Evolutionary conservation across 176 grass and related monocot species (phyloP).

Genomic region (Urochloa ruziziensis): DNA sequence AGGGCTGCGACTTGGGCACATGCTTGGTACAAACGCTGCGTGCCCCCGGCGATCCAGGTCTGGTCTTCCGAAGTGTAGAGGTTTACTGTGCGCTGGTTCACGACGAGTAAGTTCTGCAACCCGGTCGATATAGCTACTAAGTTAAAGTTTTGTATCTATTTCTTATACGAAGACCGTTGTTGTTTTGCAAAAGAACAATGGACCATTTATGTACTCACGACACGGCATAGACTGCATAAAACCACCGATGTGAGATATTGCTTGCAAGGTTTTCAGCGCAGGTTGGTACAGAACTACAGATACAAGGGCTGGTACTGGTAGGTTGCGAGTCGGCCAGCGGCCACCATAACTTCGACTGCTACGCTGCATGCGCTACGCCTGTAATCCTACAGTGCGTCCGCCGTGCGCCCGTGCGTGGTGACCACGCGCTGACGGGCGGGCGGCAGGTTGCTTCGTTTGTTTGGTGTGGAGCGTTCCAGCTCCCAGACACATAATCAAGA

Average conservation of each 20-base stretch:
- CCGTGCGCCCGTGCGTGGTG: not conserved
- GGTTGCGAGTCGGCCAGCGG: not conserved
- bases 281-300: not conserved
- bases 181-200: too few species aligned
- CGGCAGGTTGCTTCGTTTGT: not conserved
- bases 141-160: too few species aligned
- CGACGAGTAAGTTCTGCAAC: too few species aligned
- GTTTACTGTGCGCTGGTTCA: too few species aligned
- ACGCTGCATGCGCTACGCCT: not conserved
- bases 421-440: not conserved
- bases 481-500: not conserved
- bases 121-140: too few species aligned
- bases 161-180: too few species aligned
- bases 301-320: not conserved
- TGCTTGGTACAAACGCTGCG: not conserved
- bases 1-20: not conserved
- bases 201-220: not conserved
- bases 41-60: not conserved
- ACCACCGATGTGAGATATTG: not conserved
- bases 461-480: too few species aligned
- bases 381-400: not conserved
- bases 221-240: not conserved
- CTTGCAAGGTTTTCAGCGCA: not conserved
- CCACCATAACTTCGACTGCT: not conserved
- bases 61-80: not conserved